These are phyloP conservation scores for Rubroboletus pulcherrimus DNA, from an alignment of 768 basidiomycete species.

Conservation along the genomic window DNA sequence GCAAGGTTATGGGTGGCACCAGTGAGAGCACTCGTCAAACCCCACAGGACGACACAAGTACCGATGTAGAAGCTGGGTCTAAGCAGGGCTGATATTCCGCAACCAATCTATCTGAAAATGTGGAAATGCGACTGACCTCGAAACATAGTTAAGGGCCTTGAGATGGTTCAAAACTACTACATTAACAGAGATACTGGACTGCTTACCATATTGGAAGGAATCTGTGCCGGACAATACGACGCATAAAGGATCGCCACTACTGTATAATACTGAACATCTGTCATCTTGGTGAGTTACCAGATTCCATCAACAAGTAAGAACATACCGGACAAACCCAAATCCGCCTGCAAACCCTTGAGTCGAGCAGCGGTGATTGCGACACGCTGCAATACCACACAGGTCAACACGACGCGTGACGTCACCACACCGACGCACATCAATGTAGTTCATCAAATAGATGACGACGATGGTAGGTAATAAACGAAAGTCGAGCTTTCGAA, in stretches of 20 bases:
- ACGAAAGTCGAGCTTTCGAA: slow-evolving; percentile 53
- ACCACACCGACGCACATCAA: slow-evolving; percentile 43
- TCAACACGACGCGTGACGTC: neutral
- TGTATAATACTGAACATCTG: slow-evolving; percentile 54
- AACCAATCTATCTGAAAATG: neutral
- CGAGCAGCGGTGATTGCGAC: slow-evolving; percentile 49
- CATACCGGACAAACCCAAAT: slow-evolving; percentile 43
- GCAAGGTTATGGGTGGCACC: slow-evolving; percentile 55
- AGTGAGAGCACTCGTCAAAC: slow-evolving; percentile 57
- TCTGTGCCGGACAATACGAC: slow-evolving; percentile 63
- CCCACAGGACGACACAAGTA: slow-evolving; percentile 58
- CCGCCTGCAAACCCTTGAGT: slow-evolving; percentile 48
- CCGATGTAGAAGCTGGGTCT: slow-evolving; percentile 66
- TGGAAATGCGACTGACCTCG: slow-evolving; percentile 33
- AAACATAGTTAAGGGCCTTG: slow-evolving; percentile 53
- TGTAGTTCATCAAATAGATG: slow-evolving; percentile 66
- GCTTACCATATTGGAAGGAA: slow-evolving; percentile 17
- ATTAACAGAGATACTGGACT: neutral
- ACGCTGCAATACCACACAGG: slow-evolving; percentile 30
- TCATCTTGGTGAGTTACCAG: neutral
- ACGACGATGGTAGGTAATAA: slow-evolving; percentile 55
- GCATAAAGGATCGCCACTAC: slow-evolving; percentile 55
- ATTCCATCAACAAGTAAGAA: neutral
- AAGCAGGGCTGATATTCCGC: neutral
- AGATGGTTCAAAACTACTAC: neutral